Conservation (phyloP, 257 asterid species). For the Nicotiana otophora region DNA sequence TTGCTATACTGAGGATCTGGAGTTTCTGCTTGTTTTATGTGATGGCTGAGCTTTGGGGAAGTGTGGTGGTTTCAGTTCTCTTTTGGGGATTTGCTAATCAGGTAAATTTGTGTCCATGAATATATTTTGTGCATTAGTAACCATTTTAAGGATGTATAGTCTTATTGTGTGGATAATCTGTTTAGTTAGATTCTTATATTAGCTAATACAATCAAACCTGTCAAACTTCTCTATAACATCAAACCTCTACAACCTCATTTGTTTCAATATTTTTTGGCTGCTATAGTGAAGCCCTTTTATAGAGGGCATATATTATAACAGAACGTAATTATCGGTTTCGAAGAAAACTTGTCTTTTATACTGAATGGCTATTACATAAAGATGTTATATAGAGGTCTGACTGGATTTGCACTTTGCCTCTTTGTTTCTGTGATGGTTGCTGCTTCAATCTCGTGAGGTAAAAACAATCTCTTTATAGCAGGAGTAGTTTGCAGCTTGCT, state of each 20-base stretch:
- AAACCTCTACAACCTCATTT: too few relatives aligned
- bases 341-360: too few relatives aligned
- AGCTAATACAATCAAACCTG: background rate
- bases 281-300: too few relatives aligned
- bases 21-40: constrained; percentile 97
- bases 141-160: background rate
- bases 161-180: background rate
- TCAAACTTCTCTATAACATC: too few relatives aligned
- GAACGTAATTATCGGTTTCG: too few relatives aligned
- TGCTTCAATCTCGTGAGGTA: background rate
- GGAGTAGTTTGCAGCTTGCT: background rate
- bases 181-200: background rate
- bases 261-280: too few relatives aligned
- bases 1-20: constrained; percentile 98
- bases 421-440: background rate
- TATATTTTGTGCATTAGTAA: background rate
- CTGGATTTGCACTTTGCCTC: background rate
- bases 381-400: too few relatives aligned
- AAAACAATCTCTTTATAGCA: background rate
- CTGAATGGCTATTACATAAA: too few relatives aligned
- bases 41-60: constrained; percentile 99
- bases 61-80: constrained; percentile 93
- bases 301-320: too few relatives aligned
- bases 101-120: constrained; percentile 34
- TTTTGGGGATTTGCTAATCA: constrained; percentile 99